Evolutionary conservation across 2,329 filamentous ascomycete species (phyloP).

Genomic region (Aspergillus oerlinghausenensis): DNA sequence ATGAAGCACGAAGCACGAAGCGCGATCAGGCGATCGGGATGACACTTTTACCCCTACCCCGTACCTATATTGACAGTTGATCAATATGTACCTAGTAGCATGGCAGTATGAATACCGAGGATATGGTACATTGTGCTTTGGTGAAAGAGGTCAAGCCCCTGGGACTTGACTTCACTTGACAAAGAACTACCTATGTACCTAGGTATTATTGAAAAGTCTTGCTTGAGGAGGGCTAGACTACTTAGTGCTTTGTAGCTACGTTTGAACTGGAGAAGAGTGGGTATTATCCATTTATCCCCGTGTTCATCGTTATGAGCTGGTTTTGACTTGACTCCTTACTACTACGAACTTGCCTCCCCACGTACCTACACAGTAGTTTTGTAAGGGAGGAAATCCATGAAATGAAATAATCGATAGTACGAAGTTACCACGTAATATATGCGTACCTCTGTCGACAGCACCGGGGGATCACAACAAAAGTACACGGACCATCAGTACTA

Average conservation of each 20-base stretch:
- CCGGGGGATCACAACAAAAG: conserved; percentile 22
- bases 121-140: not conserved
- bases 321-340: no score
- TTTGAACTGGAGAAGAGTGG: not conserved
- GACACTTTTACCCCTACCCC: not conserved
- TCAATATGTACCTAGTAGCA: not conserved
- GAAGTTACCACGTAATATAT: no score
- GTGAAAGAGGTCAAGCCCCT: not conserved
- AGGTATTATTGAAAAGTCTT: not conserved
- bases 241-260: not conserved
- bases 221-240: not conserved
- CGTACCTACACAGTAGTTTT: no score
- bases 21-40: not conserved
- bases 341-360: no score
- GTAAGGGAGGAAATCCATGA: no score
- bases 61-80: no score
- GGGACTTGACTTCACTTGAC: not conserved
- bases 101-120: not conserved
- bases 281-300: not conserved
- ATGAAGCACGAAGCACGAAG: not conserved
- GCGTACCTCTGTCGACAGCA: not conserved
- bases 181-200: not conserved
- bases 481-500: conserved; percentile 19
- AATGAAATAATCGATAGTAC: no score
- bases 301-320: not conserved